Evolutionary conservation across 345 rosid species (phyloP).

Genomic region (Rhodamnia argentea): DNA sequence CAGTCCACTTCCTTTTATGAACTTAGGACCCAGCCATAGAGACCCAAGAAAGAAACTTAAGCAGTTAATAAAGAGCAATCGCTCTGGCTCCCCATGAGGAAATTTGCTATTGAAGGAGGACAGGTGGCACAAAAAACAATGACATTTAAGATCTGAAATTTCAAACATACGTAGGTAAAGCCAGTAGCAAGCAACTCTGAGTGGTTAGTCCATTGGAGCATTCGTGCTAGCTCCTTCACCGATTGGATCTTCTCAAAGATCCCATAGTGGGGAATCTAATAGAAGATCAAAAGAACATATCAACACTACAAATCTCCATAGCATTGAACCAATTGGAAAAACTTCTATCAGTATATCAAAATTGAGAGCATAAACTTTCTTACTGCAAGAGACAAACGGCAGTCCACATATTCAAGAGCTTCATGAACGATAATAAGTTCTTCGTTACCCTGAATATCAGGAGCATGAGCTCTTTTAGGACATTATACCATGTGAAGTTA

Average conservation of each 20-base stretch:
- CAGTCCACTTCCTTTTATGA: conserved; percentile 70
- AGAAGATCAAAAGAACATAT: conserved; percentile 1
- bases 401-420: conserved; percentile 87
- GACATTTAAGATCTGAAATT: background rate
- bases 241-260: conserved; percentile 92
- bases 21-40: conserved; percentile 80
- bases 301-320: background rate
- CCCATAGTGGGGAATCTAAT: conserved; percentile 87
- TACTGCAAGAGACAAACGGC: conserved; percentile 82
- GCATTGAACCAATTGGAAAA: background rate
- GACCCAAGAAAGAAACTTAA: conserved; percentile 1
- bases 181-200: conserved; percentile 75
- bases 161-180: conserved; percentile 63
- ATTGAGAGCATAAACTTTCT: conserved; percentile 7
- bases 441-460: conserved; percentile 50
- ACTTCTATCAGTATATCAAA: background rate
- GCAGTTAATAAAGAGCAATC: background rate
- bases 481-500: background rate
- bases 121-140: background rate
- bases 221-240: conserved; percentile 59
- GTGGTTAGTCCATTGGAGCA: conserved; percentile 87
- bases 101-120: background rate
- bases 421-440: conserved; percentile 85
- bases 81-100: background rate
- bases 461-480: background rate